These are phyloP conservation scores for Agarophyton chilense DNA, from an alignment of 23 red algal species.

Conservation along the genomic window DNA sequence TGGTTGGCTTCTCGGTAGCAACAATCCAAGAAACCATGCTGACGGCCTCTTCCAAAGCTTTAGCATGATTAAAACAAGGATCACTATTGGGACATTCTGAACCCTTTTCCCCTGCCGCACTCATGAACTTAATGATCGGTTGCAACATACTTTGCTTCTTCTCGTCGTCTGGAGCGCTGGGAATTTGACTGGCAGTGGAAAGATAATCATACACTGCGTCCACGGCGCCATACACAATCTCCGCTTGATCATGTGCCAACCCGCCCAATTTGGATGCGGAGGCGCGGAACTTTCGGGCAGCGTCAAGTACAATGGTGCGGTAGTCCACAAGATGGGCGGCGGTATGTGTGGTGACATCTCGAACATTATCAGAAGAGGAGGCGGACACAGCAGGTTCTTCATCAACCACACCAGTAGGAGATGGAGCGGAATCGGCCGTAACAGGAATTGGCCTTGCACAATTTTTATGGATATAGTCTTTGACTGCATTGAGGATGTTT, in stretches of 20 bases:
- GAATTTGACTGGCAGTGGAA: slow-evolving; percentile 38
- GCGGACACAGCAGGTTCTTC: not conserved
- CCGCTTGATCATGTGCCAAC: slow-evolving; percentile 9
- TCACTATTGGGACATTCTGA: slow-evolving; percentile 15
- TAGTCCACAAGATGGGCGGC: slow-evolving; percentile 51
- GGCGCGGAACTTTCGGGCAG: not conserved
- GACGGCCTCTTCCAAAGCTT: slow-evolving; percentile 46
- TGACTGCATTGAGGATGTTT: not conserved
- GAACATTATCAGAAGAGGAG: slow-evolving; percentile 3
- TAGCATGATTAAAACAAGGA: slow-evolving; percentile 46
- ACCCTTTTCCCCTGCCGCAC: slow-evolving; percentile 18
- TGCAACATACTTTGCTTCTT: slow-evolving; percentile 43
- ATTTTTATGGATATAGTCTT: slow-evolving; percentile 25
- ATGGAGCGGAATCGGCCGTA: not conserved
- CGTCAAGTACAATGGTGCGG: slow-evolving; percentile 38
- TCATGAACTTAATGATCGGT: slow-evolving; percentile 50
- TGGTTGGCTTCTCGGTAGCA: slow-evolving; percentile 31
- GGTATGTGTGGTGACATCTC: slow-evolving; percentile 28
- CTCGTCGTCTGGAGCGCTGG: slow-evolving; percentile 35
- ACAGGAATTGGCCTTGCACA: not conserved
- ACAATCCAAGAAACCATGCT: slow-evolving; percentile 71
- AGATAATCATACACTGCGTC: slow-evolving; percentile 49
- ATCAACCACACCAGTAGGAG: not conserved
- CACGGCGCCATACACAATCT: slow-evolving; percentile 21
- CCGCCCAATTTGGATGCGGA: slow-evolving; percentile 35